Base-by-base conservation (phyloP, 1,284 basidiomycete species). In the Puccinia polysora region DNA sequence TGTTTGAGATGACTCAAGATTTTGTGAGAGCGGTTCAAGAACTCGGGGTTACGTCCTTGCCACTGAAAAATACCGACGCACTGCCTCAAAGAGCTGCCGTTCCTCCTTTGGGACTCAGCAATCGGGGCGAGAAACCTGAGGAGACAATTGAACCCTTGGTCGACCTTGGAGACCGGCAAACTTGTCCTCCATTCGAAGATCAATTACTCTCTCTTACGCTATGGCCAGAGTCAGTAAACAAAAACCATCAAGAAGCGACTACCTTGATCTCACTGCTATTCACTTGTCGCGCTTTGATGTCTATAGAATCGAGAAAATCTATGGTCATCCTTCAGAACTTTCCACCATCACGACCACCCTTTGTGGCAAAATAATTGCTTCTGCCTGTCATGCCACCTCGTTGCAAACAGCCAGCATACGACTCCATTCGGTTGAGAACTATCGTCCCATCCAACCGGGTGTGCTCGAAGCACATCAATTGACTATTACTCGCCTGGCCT, bases 251-350 rank as follows among this genome's bases (percentile, higher is more conserved):
- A 40, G 18, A 18, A 30, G 6, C n/a, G 18, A 23, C 2, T 12
- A 15, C 28, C 8, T 32, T 45, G 34, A 63, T 4, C 59, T 45
- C 4, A 47, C 30, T 28, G 7, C 36, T 15, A 30, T 38, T 20
- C 15, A 49, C 74, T 45, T 32, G 23, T 12, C 12, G 4, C 1
- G 18, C 20, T 55, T 25, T 50, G 34, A n/a, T 40, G 34, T n/a
- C 2, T n/a, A 14, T 47, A 76, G 75, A 75, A 77, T 88, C 0
- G 95, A 98, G 78, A 99, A 98, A 80, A 83, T 99, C 1, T 99
- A 97, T 79, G 96, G 95, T 0, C 96, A 98, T 80, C 93, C 93
- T 38, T 97, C 97, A 78, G 96, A 98, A 84, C 89, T 91, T 3
- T 88, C 91, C 65, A 85, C 88, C 0, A 81, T 95, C 2, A 86